These are phyloP conservation scores for Starmerella apicola DNA, from an alignment of 805 yeast genomes.

Conservation along the genomic window DNA sequence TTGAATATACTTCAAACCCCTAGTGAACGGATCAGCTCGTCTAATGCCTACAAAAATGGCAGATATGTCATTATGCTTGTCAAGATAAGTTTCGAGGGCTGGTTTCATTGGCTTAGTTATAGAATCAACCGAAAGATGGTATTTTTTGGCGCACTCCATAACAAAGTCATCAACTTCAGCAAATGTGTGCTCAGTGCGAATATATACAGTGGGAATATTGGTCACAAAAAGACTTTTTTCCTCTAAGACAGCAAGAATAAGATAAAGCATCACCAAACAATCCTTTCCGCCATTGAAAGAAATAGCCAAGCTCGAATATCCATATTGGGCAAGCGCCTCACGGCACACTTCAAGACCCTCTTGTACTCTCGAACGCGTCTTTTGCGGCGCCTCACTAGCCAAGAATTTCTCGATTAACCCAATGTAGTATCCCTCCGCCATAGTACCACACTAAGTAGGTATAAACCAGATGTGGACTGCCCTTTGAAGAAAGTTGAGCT, in stretches of 20 bases:
- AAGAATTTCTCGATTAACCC: slow-evolving; percentile 3
- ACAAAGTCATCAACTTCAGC: slow-evolving; percentile 59
- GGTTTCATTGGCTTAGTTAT: slow-evolving; percentile 38
- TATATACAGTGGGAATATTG: slow-evolving; percentile 44
- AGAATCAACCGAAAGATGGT: slow-evolving; percentile 39
- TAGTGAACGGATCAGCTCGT: slow-evolving; percentile 76
- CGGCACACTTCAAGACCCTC: slow-evolving; percentile 22
- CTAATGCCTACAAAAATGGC: slow-evolving; percentile 83
- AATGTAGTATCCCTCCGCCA: neutral
- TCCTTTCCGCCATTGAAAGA: slow-evolving; percentile 97
- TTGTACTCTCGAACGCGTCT: slow-evolving; percentile 21
- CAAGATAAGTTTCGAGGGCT: slow-evolving; percentile 58
- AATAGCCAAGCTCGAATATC: slow-evolving; percentile 36
- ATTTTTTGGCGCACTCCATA: slow-evolving; percentile 37
- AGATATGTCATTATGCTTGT: slow-evolving; percentile 39
- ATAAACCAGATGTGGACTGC: too few relatives aligned
- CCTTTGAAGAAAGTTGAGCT: too few relatives aligned
- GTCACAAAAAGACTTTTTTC: neutral
- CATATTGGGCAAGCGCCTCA: slow-evolving; percentile 22
- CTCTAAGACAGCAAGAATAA: slow-evolving; percentile 46
- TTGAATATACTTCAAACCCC: slow-evolving; percentile 45
- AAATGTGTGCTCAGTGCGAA: slow-evolving; percentile 64
- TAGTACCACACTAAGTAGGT: too few relatives aligned
- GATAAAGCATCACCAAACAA: slow-evolving; percentile 74
- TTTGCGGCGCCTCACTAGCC: slow-evolving; percentile 3